phyloP scores from a whole-genome alignment of 1,139 yeast species.

The Saccharomyces uvarum region DNA sequence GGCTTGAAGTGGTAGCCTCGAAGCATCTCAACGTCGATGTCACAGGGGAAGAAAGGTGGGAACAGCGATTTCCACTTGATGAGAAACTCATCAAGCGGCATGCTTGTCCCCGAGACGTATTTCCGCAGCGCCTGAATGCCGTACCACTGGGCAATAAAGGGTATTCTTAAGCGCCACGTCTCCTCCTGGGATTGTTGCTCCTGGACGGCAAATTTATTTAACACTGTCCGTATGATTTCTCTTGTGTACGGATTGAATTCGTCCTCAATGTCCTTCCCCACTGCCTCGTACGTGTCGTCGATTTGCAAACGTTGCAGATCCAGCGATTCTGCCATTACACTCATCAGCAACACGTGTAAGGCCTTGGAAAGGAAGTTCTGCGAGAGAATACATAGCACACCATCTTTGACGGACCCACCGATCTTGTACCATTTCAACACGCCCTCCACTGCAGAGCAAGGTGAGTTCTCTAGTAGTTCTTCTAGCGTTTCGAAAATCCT shows the following conservation, averaged over 20 bases:
- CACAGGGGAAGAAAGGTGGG: constrained; percentile 56
- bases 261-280: constrained; percentile 25
- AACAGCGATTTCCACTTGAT: constrained; percentile 57
- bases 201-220: constrained; percentile 39
- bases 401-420: constrained; percentile 51
- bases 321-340: constrained; percentile 40
- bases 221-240: constrained; percentile 40
- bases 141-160: constrained; percentile 46
- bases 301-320: constrained; percentile 32
- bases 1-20: constrained; percentile 51
- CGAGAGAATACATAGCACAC: constrained; percentile 35
- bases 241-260: constrained; percentile 24
- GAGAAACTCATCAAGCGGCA: constrained; percentile 43
- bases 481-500: constrained; percentile 27
- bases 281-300: constrained; percentile 23
- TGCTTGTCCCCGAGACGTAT: constrained; percentile 29
- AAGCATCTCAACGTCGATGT: constrained; percentile 46
- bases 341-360: constrained; percentile 42
- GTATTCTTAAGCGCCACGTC: neutral
- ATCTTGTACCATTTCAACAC: constrained; percentile 42
- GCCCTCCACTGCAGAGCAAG: constrained; percentile 54
- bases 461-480: constrained; percentile 40
- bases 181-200: neutral
- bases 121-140: constrained; percentile 47
- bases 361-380: constrained; percentile 34